Evolutionary conservation across 2,329 filamentous ascomycete species (phyloP).

Genomic region (Fusarium floridanum): DNA sequence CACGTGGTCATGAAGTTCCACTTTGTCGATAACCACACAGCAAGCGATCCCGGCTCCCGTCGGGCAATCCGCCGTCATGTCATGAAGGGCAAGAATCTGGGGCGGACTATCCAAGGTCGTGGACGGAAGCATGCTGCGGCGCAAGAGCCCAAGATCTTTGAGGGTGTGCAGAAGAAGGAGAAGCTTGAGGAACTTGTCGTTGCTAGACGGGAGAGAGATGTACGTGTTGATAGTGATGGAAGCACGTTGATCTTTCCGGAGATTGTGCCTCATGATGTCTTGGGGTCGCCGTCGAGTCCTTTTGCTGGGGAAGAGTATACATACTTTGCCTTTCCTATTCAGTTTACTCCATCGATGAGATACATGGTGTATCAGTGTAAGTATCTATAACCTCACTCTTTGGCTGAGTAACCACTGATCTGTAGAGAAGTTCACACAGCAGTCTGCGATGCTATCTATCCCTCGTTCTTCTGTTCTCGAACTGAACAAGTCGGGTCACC

Average conservation of each 20-base stretch:
- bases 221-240: neutral
- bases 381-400: neutral
- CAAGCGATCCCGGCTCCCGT: conserved; percentile 14
- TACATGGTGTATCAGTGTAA: conserved; percentile 39
- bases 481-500: conserved; percentile 16
- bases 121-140: conserved; percentile 32
- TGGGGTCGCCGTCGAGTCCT: neutral
- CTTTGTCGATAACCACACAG: conserved; percentile 31
- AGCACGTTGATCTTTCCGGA: conserved; percentile 31
- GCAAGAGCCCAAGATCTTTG: neutral
- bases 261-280: conserved; percentile 6
- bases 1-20: conserved; percentile 34
- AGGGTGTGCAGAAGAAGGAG: neutral
- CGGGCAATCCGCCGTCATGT: conserved; percentile 41
- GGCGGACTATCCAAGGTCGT: conserved; percentile 34
- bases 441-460: conserved; percentile 32
- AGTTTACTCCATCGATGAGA: conserved; percentile 38
- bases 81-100: conserved; percentile 42
- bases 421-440: conserved; percentile 22
- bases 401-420: neutral
- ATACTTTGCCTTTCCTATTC: conserved; percentile 39
- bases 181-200: neutral
- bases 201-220: neutral
- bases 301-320: conserved; percentile 33
- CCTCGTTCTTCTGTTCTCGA: conserved; percentile 33